Percentiles rank a stretch among this genome's conserved stretches.
Conservation (phyloP, 805 yeast genomes). For the Zygoascus bituminiphila region DNA sequence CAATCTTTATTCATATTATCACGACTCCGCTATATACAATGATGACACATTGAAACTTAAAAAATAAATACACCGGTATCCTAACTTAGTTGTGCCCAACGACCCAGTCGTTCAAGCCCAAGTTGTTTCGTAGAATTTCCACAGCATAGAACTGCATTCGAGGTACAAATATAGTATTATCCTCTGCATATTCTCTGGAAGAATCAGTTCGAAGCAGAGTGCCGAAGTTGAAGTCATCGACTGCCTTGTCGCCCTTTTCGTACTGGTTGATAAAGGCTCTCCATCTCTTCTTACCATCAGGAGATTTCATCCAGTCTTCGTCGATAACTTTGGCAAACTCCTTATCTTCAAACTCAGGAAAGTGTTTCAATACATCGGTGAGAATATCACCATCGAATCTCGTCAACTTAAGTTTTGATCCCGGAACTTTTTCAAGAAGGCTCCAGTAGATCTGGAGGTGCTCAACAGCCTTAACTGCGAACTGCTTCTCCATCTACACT, state of each 20-base stretch:
- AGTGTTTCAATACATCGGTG: conserved; percentile 43
- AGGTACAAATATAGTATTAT: conserved; percentile 78
- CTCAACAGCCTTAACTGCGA: conserved; percentile 93
- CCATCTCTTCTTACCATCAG: conserved; percentile 82
- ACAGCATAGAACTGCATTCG: conserved; percentile 92
- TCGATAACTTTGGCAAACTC: conserved; percentile 46
- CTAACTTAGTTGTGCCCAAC: background rate
- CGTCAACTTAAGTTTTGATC: conserved; percentile 48
- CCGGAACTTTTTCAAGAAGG: conserved; percentile 62
- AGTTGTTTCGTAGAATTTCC: conserved; percentile 88
- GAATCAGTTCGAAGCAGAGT: conserved; percentile 76
- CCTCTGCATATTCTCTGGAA: conserved; percentile 68
- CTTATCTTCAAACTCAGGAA: conserved; percentile 80
- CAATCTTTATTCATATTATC: background rate
- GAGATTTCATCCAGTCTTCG: conserved; percentile 78
- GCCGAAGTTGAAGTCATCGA: conserved; percentile 93
- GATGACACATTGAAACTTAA: background rate
- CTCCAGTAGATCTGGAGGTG: conserved; percentile 95
- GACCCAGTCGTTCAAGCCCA: conserved; percentile 85
- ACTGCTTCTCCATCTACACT: conserved; percentile 74
- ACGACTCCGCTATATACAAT: background rate
- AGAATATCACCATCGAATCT: conserved; percentile 33
- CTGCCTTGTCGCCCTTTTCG: conserved; percentile 43
- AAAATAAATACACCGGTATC: background rate
- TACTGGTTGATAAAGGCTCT: conserved; percentile 75